A percentile compares a stretch with the other conserved stretches of the same genome.
phyloP scores from a whole-genome alignment of 2,329 filamentous ascomycete species.

The Fusarium drepaniforme region DNA sequence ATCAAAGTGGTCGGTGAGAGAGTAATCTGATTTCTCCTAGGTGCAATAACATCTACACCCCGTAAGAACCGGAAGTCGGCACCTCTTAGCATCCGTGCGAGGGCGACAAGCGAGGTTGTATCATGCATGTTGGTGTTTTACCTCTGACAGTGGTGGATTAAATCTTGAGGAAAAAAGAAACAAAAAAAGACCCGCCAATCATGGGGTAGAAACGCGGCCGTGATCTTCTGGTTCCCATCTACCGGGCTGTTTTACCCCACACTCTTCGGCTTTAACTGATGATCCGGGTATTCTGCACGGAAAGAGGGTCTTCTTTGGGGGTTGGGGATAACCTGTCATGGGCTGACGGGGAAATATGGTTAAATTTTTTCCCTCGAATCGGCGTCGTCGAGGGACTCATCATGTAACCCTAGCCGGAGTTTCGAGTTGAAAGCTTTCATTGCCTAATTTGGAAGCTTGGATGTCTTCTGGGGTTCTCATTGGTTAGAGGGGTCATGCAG shows the following conservation, averaged over 20 bases:
- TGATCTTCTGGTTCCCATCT: slow-evolving; percentile 4
- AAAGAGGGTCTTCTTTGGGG: background rate
- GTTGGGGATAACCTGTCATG: background rate
- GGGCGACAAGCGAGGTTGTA: slow-evolving; percentile 6
- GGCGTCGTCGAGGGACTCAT: background rate
- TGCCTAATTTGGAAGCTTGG: slow-evolving; percentile 25
- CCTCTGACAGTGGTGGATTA: slow-evolving; percentile 24
- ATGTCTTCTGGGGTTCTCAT: background rate
- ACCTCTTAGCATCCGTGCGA: slow-evolving; percentile 1
- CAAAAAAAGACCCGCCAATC: slow-evolving; percentile 29
- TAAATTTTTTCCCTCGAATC: slow-evolving; percentile 33
- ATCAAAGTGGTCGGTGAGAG: background rate
- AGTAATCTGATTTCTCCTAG: slow-evolving; percentile 8
- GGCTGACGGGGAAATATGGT: slow-evolving; percentile 25
- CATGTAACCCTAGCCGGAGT: slow-evolving; percentile 39
- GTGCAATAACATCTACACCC: slow-evolving; percentile 12
- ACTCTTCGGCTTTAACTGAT: slow-evolving; percentile 9
- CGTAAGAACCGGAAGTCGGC: background rate
- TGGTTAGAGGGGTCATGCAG: slow-evolving; percentile 9
- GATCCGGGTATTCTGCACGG: slow-evolving; percentile 1
- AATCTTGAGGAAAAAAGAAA: background rate
- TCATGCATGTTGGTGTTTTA: background rate
- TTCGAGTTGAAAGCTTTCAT: slow-evolving; percentile 8
- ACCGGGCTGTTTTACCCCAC: slow-evolving; percentile 26
- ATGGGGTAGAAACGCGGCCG: background rate